Percentiles rank a stretch among this genome's conserved stretches.
phyloP scores from a whole-genome alignment of 225 moss, liverwort and hornwort genomes.

The Lunularia cruciata region DNA sequence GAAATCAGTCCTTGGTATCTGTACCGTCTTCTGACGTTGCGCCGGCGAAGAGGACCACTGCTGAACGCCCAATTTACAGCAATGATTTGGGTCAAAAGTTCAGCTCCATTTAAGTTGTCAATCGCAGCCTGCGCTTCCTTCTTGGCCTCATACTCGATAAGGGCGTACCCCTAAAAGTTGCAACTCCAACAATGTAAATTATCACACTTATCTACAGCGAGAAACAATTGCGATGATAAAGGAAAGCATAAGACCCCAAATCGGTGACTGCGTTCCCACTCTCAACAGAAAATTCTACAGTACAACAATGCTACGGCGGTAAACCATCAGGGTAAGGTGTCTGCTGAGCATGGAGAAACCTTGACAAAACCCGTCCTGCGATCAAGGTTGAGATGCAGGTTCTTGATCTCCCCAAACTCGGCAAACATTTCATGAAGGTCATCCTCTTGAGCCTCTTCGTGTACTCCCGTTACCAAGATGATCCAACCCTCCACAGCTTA shows the following conservation, averaged over 20 bases:
- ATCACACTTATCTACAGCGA: no score
- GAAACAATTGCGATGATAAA: not conserved
- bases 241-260: not conserved
- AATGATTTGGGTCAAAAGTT: conserved; percentile 75
- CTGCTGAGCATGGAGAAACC: conserved; percentile 20
- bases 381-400: conserved; percentile 66
- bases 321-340: no score
- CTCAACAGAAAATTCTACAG: no score
- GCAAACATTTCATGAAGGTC: conserved; percentile 90
- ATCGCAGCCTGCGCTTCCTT: conserved; percentile 67
- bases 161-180: conserved; percentile 56
- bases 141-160: conserved; percentile 62
- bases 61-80: conserved; percentile 96
- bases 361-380: conserved; percentile 67
- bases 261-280: no score
- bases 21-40: conserved; percentile 83
- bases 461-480: conserved; percentile 90
- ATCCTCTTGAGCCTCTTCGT: conserved; percentile 98
- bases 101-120: conserved; percentile 77
- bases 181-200: no score
- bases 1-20: not conserved
- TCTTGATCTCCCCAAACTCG: conserved; percentile 82
- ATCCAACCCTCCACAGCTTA: conserved; percentile 98
- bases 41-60: conserved; percentile 82
- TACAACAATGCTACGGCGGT: no score